Percentiles rank a stretch among this genome's conserved stretches.
These are phyloP conservation scores for Phytophthora quininea DNA, from an alignment of 352 stramenopile species.

Conservation along the genomic window DNA sequence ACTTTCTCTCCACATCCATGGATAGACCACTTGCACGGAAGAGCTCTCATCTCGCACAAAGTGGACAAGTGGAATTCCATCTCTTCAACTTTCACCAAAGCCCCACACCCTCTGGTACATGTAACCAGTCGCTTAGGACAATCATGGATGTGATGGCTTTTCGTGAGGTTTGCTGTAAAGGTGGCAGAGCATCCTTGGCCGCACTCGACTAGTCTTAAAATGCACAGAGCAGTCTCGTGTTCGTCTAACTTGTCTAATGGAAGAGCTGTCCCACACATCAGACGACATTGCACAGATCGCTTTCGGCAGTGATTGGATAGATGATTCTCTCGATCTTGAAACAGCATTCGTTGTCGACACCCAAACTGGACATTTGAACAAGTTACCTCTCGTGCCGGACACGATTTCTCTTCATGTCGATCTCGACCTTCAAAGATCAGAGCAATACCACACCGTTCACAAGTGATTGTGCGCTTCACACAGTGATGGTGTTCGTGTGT, in stretches of 20 bases:
- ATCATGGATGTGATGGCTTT: slow-evolving; percentile 41
- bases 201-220: slow-evolving; percentile 53
- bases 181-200: slow-evolving; percentile 36
- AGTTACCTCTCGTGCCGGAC: slow-evolving; percentile 38
- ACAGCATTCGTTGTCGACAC: slow-evolving; percentile 47
- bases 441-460: slow-evolving; percentile 47
- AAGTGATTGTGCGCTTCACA: slow-evolving; percentile 51
- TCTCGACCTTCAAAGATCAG: slow-evolving; percentile 47
- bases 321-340: slow-evolving; percentile 44
- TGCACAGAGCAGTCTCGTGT: slow-evolving; percentile 62
- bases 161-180: slow-evolving; percentile 50
- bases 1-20: slow-evolving; percentile 55
- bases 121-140: slow-evolving; percentile 63
- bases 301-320: slow-evolving; percentile 65
- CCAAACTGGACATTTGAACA: slow-evolving; percentile 66
- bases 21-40: slow-evolving; percentile 57
- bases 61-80: slow-evolving; percentile 65
- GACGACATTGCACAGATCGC: slow-evolving; percentile 51
- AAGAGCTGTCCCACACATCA: slow-evolving; percentile 49
- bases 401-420: slow-evolving; percentile 42
- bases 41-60: slow-evolving; percentile 52
- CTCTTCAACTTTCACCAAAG: slow-evolving; percentile 48
- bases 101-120: slow-evolving; percentile 58
- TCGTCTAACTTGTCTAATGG: slow-evolving; percentile 47
- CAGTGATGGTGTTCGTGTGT: slow-evolving; percentile 71